Conservation (phyloP, 768 basidiomycete species). For the Auriscalpium microsporum region DNA sequence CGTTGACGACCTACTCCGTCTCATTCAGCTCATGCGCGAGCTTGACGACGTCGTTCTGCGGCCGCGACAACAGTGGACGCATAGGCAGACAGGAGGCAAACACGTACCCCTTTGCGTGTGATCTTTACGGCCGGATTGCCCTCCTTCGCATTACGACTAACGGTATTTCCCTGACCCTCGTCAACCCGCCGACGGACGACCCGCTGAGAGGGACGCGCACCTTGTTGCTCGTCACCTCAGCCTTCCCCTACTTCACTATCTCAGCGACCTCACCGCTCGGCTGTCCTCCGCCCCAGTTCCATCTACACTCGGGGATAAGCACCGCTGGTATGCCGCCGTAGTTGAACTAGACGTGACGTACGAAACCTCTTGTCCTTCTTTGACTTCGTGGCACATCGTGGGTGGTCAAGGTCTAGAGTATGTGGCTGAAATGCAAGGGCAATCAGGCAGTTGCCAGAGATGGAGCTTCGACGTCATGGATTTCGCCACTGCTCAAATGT, state of each 20-base stretch:
- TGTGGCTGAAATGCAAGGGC: not conserved
- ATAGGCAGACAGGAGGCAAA: not conserved
- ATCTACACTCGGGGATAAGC: conserved; percentile 15
- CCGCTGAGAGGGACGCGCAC: conserved; percentile 10
- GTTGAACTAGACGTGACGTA: conserved; percentile 11
- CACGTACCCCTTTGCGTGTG: conserved; percentile 33
- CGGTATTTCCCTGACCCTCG: conserved; percentile 30
- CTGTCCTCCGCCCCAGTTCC: conserved; percentile 29
- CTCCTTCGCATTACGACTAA: conserved; percentile 33
- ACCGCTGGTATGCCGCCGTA: not conserved
- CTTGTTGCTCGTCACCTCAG: conserved; percentile 38
- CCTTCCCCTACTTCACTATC: conserved; percentile 35
- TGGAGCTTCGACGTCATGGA: too few relatives aligned
- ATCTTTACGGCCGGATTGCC: conserved; percentile 46
- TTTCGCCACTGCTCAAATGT: too few relatives aligned
- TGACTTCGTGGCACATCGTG: conserved; percentile 22
- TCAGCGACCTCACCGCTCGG: conserved; percentile 29
- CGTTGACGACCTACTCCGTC: conserved; percentile 20
- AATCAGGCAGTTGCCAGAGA: too few relatives aligned
- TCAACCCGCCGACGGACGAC: not conserved
- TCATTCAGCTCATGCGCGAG: conserved; percentile 41
- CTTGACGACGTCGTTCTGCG: conserved; percentile 44
- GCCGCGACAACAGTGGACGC: not conserved
- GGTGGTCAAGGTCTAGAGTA: too few relatives aligned
- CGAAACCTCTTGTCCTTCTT: conserved; percentile 29